Evolutionary conservation across 176 grass and related monocot genomes (phyloP).

Genomic region (Carex myosuroides): DNA sequence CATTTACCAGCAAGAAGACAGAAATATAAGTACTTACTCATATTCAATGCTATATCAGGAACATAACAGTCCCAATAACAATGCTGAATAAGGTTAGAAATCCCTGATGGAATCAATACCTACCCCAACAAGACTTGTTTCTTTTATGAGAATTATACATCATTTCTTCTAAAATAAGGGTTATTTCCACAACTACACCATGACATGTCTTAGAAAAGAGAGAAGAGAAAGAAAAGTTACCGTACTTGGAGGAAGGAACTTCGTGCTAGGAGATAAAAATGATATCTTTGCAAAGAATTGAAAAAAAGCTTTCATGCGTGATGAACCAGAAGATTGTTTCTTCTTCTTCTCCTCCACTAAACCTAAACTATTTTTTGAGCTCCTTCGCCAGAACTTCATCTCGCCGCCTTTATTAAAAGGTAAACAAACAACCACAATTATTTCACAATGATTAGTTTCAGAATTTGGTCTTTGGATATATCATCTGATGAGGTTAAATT

Average conservation of each 20-base stretch:
- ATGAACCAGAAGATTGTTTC: neutral
- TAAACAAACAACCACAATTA: neutral
- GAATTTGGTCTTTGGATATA: conserved; percentile 8
- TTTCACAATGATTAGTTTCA: conserved; percentile 1
- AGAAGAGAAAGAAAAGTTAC: conserved; percentile 20
- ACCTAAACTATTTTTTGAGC: neutral
- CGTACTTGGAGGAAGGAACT: conserved; percentile 23
- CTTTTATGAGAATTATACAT: neutral
- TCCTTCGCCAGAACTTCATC: conserved; percentile 18
- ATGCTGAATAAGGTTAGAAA: neutral
- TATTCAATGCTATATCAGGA: neutral
- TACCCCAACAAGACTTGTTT: neutral
- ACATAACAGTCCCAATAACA: neutral
- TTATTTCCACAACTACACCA: neutral
- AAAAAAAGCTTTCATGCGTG: conserved; percentile 14
- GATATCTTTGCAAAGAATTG: conserved; percentile 15
- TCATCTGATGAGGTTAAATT: neutral
- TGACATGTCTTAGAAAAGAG: neutral
- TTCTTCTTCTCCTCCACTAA: conserved; percentile 9
- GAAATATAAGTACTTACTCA: neutral
- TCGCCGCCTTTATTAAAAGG: neutral
- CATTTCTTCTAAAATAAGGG: neutral
- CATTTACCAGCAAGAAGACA: neutral
- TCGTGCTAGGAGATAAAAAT: conserved; percentile 9
- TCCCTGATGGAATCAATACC: neutral